These are phyloP conservation scores for Parathielavia appendiculata DNA, from an alignment of 495 filamentous ascomycete species.

Conservation along the genomic window DNA sequence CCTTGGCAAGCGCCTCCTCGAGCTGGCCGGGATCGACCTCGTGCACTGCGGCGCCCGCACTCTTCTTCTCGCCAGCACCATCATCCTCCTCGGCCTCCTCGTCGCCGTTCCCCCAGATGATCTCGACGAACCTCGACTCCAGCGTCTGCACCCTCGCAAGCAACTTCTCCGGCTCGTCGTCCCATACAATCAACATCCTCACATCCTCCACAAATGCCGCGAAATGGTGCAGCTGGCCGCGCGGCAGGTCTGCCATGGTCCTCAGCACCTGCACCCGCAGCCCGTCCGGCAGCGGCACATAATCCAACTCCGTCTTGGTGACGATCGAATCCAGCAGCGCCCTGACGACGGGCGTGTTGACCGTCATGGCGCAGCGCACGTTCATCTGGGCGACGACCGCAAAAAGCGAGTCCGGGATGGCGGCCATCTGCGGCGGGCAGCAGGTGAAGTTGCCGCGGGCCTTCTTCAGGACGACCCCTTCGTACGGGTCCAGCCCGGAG, in stretches of 20 bases:
- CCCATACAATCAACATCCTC: slow-evolving; percentile 65
- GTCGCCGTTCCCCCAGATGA: slow-evolving; percentile 48
- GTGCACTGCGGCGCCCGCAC: slow-evolving; percentile 34
- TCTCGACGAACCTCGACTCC: slow-evolving; percentile 53
- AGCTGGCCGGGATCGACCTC: slow-evolving; percentile 50
- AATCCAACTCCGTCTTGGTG: slow-evolving; percentile 63
- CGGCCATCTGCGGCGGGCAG: slow-evolving; percentile 57
- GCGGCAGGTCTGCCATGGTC: slow-evolving; percentile 59
- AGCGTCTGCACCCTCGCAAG: slow-evolving; percentile 49
- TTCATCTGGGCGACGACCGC: slow-evolving; percentile 54
- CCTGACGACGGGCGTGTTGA: slow-evolving; percentile 45
- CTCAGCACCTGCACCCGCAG: slow-evolving; percentile 68
- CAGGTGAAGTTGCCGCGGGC: slow-evolving; percentile 60
- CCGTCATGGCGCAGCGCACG: slow-evolving; percentile 70
- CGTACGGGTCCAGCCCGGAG: slow-evolving; percentile 46
- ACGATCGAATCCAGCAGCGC: slow-evolving; percentile 50
- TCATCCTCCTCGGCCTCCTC: slow-evolving; percentile 52
- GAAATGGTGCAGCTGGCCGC: slow-evolving; percentile 67
- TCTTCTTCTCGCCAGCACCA: slow-evolving; percentile 46
- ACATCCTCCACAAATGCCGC: slow-evolving; percentile 72
- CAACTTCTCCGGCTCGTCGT: slow-evolving; percentile 66
- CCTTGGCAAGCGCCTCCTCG: slow-evolving; percentile 44
- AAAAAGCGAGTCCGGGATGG: slow-evolving; percentile 53
- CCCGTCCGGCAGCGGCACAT: slow-evolving; percentile 68
- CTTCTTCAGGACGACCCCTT: slow-evolving; percentile 68